Conservation (phyloP, 139 green algal genomes). For the Nannochloris sp. region DNA sequence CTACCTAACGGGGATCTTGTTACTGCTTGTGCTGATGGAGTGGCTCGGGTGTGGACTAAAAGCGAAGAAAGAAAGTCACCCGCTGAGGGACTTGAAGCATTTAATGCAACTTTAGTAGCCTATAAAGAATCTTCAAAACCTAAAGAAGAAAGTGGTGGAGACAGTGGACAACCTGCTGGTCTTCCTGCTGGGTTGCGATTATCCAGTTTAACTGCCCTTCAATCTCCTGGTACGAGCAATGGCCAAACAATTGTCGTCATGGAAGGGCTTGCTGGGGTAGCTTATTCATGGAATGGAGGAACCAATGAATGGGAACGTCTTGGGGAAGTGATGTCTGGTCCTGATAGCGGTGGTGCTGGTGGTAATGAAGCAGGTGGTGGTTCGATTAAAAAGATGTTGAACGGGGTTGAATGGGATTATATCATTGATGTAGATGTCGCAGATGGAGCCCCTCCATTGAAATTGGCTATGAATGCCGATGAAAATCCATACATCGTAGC, state of each 20-base stretch:
- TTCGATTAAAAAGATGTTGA: slow-evolving; percentile 30
- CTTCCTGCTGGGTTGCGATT: slow-evolving; percentile 55
- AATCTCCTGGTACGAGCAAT: slow-evolving; percentile 40
- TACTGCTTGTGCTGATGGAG: slow-evolving; percentile 76
- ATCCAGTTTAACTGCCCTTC: slow-evolving; percentile 40
- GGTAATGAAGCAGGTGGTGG: slow-evolving; percentile 18
- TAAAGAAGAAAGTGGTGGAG: slow-evolving; percentile 6
- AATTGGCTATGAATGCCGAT: slow-evolving; percentile 60
- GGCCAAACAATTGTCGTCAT: slow-evolving; percentile 62
- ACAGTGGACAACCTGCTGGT: slow-evolving; percentile 2
- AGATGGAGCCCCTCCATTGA: slow-evolving; percentile 58
- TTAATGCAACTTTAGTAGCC: slow-evolving; percentile 13
- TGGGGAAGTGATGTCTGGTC: slow-evolving; percentile 70
- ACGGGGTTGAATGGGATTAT: slow-evolving; percentile 67
- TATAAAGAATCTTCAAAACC: slow-evolving; percentile 7
- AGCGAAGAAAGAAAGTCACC: slow-evolving; percentile 24
- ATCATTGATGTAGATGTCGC: slow-evolving; percentile 95
- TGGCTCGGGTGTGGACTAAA: slow-evolving; percentile 66
- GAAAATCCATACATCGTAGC: slow-evolving; percentile 91
- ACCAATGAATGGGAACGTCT: slow-evolving; percentile 77
- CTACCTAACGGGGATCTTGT: slow-evolving; percentile 64
- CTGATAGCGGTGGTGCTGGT: slow-evolving; percentile 1
- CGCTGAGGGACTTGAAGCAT: slow-evolving; percentile 22
- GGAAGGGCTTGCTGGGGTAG: slow-evolving; percentile 58
- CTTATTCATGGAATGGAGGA: slow-evolving; percentile 70